Evolutionary conservation across 2,329 filamentous ascomycete genomes (phyloP), one percentile per base, ranked within the genome.

Genomic region (Colletotrichum higginsianum): DNA sequence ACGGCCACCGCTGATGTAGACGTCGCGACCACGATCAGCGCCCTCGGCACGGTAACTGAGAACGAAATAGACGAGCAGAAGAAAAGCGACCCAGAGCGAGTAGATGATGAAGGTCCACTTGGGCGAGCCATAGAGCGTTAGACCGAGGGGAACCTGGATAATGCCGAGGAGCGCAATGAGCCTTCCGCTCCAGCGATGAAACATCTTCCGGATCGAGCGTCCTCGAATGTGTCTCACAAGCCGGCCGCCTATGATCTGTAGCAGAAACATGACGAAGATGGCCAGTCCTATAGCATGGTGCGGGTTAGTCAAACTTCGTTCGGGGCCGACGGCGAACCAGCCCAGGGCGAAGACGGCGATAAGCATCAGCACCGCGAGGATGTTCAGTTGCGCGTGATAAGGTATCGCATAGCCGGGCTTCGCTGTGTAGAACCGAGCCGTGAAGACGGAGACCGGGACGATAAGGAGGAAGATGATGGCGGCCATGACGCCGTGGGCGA

Each of bases 111-210:
- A 99, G 4, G 95, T 87, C 47, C 88, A 89, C 77, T 92, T 90
- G 6, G 96, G 96, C 40, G 95, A 98, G 7, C 96, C 96, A 78
- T 98, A 99, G 1, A 99, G 86, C 0, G 95, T 95, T 57, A 99
- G 86, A 0, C 96, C 96, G 0, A 99, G 86, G 0, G 96, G 93
- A 13, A 99, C 90, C 79, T 99, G 96, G 4, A 92, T 88, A 75
- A 98, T 91, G 0, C 94, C 96, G 4, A 99, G 85, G 21, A 98
- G 82, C 3, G 93, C 92, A 76, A 96, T 90, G 0, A 89, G 84
- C 68, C 95, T 88, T 21, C 96, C 96, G 21, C 93, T 83, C 94
- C 96, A 98, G 79, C 95, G 93, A 83, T 99, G 96, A 52, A 98
- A 81, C 87, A 93, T 86, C 47, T 86, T 81, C 23, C 88, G 83